Conservation (phyloP, 164 flowering plant genomes). For the Vitis amurensis region DNA sequence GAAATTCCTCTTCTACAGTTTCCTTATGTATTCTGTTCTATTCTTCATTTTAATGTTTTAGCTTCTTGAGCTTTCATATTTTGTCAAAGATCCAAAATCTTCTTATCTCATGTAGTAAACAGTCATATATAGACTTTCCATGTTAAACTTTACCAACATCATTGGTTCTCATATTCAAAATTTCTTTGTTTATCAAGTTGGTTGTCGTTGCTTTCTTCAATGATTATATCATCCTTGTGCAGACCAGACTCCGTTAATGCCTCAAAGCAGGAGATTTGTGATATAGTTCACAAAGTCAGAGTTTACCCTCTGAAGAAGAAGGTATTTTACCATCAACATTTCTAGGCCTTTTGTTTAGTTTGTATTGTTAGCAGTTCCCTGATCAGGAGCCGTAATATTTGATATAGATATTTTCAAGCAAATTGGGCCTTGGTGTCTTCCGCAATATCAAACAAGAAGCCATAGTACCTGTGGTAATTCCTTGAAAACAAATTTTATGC, state of each 20-base stretch:
- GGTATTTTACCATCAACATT: conserved; percentile 31
- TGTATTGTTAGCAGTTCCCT: not conserved
- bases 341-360: not conserved
- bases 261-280: conserved; percentile 29
- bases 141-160: too few relatives aligned
- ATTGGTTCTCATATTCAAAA: too few relatives aligned
- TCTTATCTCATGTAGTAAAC: not conserved
- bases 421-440: conserved; percentile 51
- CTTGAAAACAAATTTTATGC: not conserved
- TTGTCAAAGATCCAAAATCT: not conserved
- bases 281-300: conserved; percentile 32
- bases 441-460: conserved; percentile 40
- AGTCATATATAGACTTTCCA: too few relatives aligned
- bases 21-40: not conserved
- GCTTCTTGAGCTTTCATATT: not conserved
- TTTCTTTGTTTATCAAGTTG: too few relatives aligned
- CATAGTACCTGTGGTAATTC: conserved; percentile 47
- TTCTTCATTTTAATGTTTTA: not conserved
- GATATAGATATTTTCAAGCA: conserved; percentile 52
- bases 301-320: conserved; percentile 55
- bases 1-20: not conserved
- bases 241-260: conserved; percentile 26
- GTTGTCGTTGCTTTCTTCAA: not conserved
- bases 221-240: not conserved
- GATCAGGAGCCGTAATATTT: not conserved